Percentiles rank a stretch among this genome's conserved stretches.
Conservation (phyloP, 306 rosid species). For the Cyamopsis tetragonoloba region DNA sequence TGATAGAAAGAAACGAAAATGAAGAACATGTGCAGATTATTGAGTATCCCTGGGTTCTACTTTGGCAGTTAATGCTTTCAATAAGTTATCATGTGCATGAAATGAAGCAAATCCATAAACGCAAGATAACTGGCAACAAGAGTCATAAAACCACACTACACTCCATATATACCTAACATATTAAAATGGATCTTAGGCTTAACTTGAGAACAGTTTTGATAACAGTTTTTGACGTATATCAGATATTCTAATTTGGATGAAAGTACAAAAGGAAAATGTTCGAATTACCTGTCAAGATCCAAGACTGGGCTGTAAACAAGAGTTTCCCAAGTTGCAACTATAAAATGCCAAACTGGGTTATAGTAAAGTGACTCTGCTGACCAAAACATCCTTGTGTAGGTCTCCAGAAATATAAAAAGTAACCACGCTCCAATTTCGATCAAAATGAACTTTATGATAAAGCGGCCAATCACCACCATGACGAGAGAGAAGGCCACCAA, state of each 20-base stretch:
- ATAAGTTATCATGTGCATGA: not conserved
- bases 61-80: not conserved
- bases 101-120: not conserved
- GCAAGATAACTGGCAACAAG: not conserved
- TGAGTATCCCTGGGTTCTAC: not conserved
- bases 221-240: not conserved
- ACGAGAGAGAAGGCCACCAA: conserved; percentile 88
- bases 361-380: conserved; percentile 89
- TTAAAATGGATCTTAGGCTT: not conserved
- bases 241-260: not conserved
- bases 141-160: not conserved
- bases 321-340: conserved; percentile 88
- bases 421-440: conserved; percentile 90
- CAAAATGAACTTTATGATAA: conserved; percentile 69
- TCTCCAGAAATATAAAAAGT: conserved; percentile 90
- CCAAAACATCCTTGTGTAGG: conserved; percentile 97
- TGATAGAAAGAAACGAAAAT: not conserved
- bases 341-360: conserved; percentile 80
- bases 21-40: not conserved
- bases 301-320: conserved; percentile 86
- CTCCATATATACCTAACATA: not conserved
- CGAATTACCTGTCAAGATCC: conserved; percentile 87
- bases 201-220: not conserved
- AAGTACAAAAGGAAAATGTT: not conserved
- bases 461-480: conserved; percentile 91